These are phyloP conservation scores for Ascobolus immersus DNA, from an alignment of 495 filamentous ascomycete species.

Conservation along the genomic window DNA sequence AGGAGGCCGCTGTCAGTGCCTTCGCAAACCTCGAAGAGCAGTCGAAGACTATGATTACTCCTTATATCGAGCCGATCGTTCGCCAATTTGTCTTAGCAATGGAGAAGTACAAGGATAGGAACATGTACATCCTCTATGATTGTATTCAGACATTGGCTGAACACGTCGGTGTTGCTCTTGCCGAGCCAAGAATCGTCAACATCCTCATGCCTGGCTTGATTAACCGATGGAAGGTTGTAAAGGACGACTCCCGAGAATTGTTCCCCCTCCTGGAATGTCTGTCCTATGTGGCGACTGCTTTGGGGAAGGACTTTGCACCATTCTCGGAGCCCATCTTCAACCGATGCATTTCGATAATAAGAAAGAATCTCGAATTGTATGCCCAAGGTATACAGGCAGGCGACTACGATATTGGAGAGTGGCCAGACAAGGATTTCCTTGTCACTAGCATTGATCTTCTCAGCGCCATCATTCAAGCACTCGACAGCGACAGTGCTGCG, in stretches of 20 bases:
- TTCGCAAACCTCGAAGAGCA: constrained; percentile 94
- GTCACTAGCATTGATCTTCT: constrained; percentile 89
- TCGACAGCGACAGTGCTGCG: constrained; percentile 51
- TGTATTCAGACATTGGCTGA: constrained; percentile 95
- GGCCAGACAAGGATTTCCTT: constrained; percentile 88
- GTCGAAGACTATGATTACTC: constrained; percentile 48
- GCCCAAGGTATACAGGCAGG: constrained; percentile 24
- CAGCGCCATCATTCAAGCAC: constrained; percentile 78
- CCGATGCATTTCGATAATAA: constrained; percentile 73
- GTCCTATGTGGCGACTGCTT: constrained; percentile 73
- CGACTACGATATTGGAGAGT: constrained; percentile 37
- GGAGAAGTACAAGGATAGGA: constrained; percentile 82
- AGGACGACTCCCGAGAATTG: constrained; percentile 73
- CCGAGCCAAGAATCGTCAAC: constrained; percentile 48
- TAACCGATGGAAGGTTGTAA: constrained; percentile 61
- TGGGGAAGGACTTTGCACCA: constrained; percentile 56
- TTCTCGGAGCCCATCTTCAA: constrained; percentile 64
- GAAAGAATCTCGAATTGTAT: constrained; percentile 60
- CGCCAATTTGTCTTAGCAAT: constrained; percentile 84
- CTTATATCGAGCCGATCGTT: constrained; percentile 74
- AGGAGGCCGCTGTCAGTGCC: constrained; percentile 86
- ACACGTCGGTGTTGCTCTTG: constrained; percentile 55
- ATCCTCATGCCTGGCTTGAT: constrained; percentile 90
- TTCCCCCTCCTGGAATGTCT: constrained; percentile 89
- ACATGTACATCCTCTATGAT: constrained; percentile 97